Evolutionary conservation across 75 land plant genomes (phyloP), one percentile per base, ranked within the genome.

Genomic region (Chamaecyparis obtusa): DNA sequence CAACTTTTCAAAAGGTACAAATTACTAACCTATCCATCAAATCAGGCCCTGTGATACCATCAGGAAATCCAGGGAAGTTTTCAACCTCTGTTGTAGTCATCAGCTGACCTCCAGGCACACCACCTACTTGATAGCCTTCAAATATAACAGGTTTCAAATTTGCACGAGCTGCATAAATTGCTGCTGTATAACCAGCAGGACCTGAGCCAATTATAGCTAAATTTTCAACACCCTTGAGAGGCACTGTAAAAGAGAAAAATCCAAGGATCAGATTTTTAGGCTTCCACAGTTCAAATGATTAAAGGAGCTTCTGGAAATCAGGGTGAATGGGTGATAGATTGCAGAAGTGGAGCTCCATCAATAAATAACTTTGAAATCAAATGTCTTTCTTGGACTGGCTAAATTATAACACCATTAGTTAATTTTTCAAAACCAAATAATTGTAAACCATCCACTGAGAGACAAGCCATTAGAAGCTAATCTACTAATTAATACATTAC

Each of bases 21-120:
- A 48, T 55, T 84, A 55, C 39, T 86, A 83, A 97, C 99, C 95
- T 91, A 85, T 97, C 99, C 99, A 97, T 97, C 87, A 97, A 88
- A 89, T 97, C 99, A 36, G 99, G 99, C 80, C 99, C 99, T 67
- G 92, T 94, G 39, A 97, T 94, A 87, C 99, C 99, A 86, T 96
- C 98, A 44, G 99, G 99, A 92, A 97, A 97, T 0, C 99, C 99
- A 72, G 99, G 99, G 46, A 97, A 97, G 74, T 97, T 97, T 88
- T 97, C 99, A 57, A 97, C 99, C 89, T 97, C 99, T 71, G 98
- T 97, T 24, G 99, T 97, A 5, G 99, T 97, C 99, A 97, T 97
- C 84, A 97, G 87, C 89, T 97, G 99, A 54, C 99, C 99, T 27
- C 99, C 99, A 82, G 97, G 96, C 86, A 96, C 98, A 86, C 99